Conservation (phyloP, 495 filamentous ascomycete species). For the Xeromyces bisporus region DNA sequence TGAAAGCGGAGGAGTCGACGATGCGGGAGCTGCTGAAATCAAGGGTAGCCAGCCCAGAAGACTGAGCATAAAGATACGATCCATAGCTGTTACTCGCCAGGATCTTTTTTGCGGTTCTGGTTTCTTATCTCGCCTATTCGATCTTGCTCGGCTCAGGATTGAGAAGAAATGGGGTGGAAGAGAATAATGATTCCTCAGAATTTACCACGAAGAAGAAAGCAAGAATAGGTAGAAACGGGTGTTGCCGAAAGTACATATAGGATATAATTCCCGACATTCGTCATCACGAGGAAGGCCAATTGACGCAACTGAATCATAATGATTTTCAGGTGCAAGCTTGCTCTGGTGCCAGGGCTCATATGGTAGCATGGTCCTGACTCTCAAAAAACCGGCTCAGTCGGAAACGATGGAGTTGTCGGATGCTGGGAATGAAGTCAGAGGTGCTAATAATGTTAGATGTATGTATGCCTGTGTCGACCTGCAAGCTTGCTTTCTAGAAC, state of each 20-base stretch:
- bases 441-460: too few species aligned
- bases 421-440: background rate
- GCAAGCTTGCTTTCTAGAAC: too few species aligned
- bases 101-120: background rate
- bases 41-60: conserved; percentile 9
- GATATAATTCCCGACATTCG: background rate
- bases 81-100: conserved; percentile 3
- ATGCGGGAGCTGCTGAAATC: background rate
- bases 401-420: background rate
- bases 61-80: conserved; percentile 4
- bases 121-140: too few species aligned
- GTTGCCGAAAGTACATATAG: background rate
- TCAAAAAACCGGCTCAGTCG: background rate
- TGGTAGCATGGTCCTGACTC: background rate
- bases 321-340: background rate
- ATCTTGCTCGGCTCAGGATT: too few species aligned
- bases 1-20: background rate
- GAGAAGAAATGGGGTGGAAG: background rate
- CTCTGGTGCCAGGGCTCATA: background rate
- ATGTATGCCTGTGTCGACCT: too few species aligned
- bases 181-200: background rate
- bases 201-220: background rate
- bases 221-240: background rate
- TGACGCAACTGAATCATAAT: background rate
- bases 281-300: background rate